Evolutionary conservation across 2,329 filamentous ascomycete species (phyloP), one percentile per base, ranked within the genome.

Genomic region (Beauveria australis): DNA sequence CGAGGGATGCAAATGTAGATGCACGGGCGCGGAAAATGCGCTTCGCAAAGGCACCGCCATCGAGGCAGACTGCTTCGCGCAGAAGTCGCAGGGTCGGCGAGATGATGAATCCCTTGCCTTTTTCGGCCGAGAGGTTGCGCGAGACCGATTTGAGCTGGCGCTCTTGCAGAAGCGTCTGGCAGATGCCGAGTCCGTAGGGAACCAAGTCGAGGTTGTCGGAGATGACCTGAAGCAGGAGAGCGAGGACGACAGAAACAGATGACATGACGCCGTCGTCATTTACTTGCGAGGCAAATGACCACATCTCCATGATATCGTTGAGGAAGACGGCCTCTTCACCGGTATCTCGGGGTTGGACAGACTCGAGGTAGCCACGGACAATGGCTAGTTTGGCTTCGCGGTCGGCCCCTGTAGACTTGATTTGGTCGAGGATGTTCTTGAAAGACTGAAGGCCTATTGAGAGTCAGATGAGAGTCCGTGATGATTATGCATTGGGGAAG

Each of bases 41-140:
- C 66, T 85, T 87, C 30, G 92, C 91, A 60, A 92, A 81, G 47
- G 85, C 83, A 16, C 94, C 95, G 18, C 92, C 92, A 73, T 97
- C 92, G 64, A 96, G 89, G 59, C 81, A 86, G 18, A 91, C 84
- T n/a, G 92, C 81, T 74, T 99, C 93, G 56, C 88, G 89, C 62
- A 99, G 81, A 56, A 99, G 77, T 61, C 93, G 86, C 62, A 99
- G 76, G 26, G 89, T 92, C 1, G 94, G 93, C 3, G 91, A 94
- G 63, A 97, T 92, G 62, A 97, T 78, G 72, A 90, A 91, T 44
- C 92, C 91, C 70, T 95, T 96, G 53, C 85, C 82, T 72, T 91
- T 92, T 26, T 89, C 87, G 0, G 90, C 85, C 3, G 89, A 88
- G 19, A 97, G 76, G 62, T 91, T 91, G 62, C 87, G 86, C 37